Evolutionary conservation across 345 rosid genomes (phyloP).

Genomic region (Alliaria petiolata): DNA sequence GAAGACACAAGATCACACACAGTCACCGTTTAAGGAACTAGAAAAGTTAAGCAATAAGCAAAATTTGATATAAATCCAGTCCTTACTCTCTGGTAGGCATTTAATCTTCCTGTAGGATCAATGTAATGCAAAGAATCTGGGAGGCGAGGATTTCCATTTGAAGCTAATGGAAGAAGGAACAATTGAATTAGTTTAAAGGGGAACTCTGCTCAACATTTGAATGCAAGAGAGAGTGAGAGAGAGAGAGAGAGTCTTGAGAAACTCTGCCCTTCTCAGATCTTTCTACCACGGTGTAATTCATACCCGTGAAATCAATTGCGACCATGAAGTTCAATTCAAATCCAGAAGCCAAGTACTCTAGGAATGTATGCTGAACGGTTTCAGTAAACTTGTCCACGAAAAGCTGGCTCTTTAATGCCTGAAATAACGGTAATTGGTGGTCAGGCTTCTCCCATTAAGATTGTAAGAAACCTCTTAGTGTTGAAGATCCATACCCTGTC

Average conservation of each 20-base stretch:
- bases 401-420: slow-evolving; percentile 70
- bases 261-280: background rate
- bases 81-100: slow-evolving; percentile 73
- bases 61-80: background rate
- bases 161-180: slow-evolving; percentile 50
- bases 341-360: slow-evolving; percentile 82
- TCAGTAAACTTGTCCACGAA: slow-evolving; percentile 70
- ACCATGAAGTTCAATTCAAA: slow-evolving; percentile 92
- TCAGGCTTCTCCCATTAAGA: background rate
- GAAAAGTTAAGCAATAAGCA: background rate
- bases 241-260: background rate
- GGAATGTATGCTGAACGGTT: slow-evolving; percentile 62
- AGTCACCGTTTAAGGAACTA: background rate
- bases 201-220: background rate
- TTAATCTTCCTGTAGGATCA: slow-evolving; percentile 65
- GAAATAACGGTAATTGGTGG: background rate
- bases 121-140: slow-evolving; percentile 85
- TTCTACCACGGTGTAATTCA: background rate
- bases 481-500: slow-evolving; percentile 44
- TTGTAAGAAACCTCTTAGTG: background rate
- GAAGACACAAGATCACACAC: background rate
- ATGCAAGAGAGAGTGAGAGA: too few relatives aligned
- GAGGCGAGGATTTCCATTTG: slow-evolving; percentile 90
- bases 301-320: slow-evolving; percentile 96
- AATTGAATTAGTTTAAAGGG: background rate